phyloP scores from a whole-genome alignment of 768 basidiomycete genomes.

The Lactarius indigo region DNA sequence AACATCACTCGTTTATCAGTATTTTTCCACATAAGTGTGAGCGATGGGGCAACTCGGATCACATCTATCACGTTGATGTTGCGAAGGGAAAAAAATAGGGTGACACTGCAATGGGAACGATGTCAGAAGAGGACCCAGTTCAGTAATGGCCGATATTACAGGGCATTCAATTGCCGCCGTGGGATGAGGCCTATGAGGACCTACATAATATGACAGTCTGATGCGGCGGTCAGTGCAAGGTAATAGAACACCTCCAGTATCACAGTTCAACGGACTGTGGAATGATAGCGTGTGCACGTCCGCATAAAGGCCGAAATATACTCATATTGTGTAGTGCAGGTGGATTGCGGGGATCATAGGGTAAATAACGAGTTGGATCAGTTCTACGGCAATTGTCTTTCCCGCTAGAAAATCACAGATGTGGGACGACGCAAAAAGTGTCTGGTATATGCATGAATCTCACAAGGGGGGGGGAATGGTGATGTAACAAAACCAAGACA shows the following conservation, averaged over 20 bases:
- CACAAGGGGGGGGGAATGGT: not conserved
- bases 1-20: not conserved
- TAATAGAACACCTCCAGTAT: not conserved
- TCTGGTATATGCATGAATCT: not conserved
- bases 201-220: not conserved
- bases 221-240: not conserved
- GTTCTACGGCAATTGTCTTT: conserved; percentile 1
- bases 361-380: not conserved
- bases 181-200: not conserved
- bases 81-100: not conserved
- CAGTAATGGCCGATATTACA: not conserved
- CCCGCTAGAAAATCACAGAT: conserved; percentile 4
- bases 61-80: not conserved
- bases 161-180: not conserved
- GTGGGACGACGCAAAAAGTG: not conserved
- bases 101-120: not conserved
- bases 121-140: not conserved
- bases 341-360: not conserved
- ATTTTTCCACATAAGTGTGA: not conserved
- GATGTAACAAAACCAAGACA: conserved; percentile 12
- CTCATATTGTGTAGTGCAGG: not conserved
- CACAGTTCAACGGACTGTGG: not conserved
- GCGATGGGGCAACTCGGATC: not conserved
- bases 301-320: not conserved
- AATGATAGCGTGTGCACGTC: not conserved